Evolutionary conservation across 768 basidiomycete genomes (phyloP).

Genomic region (Paxillus involutus): DNA sequence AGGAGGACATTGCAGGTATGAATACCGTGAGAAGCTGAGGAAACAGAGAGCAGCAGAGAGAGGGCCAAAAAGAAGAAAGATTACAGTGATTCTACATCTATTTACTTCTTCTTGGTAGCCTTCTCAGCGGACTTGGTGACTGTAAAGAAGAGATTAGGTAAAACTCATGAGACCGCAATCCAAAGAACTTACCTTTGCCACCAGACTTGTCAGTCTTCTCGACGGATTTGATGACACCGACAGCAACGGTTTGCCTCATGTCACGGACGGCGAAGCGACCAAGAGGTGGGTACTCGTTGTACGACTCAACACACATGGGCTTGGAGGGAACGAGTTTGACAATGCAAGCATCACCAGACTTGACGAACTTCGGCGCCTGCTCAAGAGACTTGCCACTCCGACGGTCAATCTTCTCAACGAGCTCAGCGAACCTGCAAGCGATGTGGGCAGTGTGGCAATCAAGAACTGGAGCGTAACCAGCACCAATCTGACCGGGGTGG

Average conservation of each 20-base stretch:
- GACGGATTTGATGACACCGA: conserved; percentile 97
- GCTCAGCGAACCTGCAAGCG: conserved; percentile 98
- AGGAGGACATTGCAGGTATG: conserved; percentile 39
- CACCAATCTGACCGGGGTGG: conserved; percentile 99
- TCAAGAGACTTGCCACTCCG: conserved; percentile 95
- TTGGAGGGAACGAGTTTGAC: conserved; percentile 96
- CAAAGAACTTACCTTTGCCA: conserved; percentile 69
- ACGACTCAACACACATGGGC: conserved; percentile 94
- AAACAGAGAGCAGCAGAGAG: conserved; percentile 39
- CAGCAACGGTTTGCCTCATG: conserved; percentile 99
- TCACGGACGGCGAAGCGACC: conserved; percentile 99
- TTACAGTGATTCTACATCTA: conserved; percentile 76
- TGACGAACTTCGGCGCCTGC: conserved; percentile 92
- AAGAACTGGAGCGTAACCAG: conserved; percentile 97
- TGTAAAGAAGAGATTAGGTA: conserved; percentile 30
- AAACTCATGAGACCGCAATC: neutral
- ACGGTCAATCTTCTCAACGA: conserved; percentile 99
- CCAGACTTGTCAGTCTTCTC: conserved; percentile 89
- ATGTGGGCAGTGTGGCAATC: conserved; percentile 99
- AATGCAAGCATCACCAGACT: conserved; percentile 99
- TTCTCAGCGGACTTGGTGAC: conserved; percentile 97
- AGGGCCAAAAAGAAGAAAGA: conserved; percentile 50
- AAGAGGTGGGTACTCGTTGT: conserved; percentile 97
- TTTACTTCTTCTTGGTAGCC: conserved; percentile 94
- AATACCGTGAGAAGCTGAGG: conserved; percentile 24